Evolutionary conservation across 768 basidiomycete genomes (phyloP), one percentile per base, ranked within the genome.

Genomic region (Dioszegia crocea): DNA sequence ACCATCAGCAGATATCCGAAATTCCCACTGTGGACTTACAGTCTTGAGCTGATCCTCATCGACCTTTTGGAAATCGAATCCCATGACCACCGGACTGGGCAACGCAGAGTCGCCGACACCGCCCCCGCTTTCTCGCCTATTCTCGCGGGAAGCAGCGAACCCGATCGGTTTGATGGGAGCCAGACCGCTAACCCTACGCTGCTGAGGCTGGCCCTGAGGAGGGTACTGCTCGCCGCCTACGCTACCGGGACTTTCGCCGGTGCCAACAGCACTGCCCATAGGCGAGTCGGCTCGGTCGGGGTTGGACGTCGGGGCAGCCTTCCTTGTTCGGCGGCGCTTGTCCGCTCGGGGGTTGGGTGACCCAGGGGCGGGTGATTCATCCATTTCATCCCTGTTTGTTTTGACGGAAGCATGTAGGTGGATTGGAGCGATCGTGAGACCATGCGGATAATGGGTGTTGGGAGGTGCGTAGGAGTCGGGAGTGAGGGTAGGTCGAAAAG

Each of bases 31-130:
- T 23, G 3, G 6, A 65, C 64, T 54, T 59, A 74, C 72, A 29
- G 72, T 74, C 62, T 64, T 66, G 17, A 74, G 54, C 47, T 74
- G 69, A 31, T 67, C 62, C 29, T 65, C 67, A 44, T 74, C 69
- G 17, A 70, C 62, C 3, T 56, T 51, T 31, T 70, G 66, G 49
- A 70, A 71, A 47, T 74, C 72, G 63, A 74, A 74, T 16, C 72
- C 72, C 72, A 74, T 74, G 12, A 74, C 72, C 3, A 74, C 72
- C 0, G 72, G 72, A 24, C 59, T 62, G 52, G 72, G 72, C 3
- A 70, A 39, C n/a, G 50, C 39, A 8, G 50, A 45, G 6, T 64
- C 63, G 21, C 54, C 54, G 3, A 21, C 39, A 5, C 16, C 27
- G 2, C 52, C 52, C n/a, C 54, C 54, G 21, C 57, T 59, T 29